Evolutionary conservation across 345 rosid species (phyloP).

Genomic region (Eucalyptus curtisii): DNA sequence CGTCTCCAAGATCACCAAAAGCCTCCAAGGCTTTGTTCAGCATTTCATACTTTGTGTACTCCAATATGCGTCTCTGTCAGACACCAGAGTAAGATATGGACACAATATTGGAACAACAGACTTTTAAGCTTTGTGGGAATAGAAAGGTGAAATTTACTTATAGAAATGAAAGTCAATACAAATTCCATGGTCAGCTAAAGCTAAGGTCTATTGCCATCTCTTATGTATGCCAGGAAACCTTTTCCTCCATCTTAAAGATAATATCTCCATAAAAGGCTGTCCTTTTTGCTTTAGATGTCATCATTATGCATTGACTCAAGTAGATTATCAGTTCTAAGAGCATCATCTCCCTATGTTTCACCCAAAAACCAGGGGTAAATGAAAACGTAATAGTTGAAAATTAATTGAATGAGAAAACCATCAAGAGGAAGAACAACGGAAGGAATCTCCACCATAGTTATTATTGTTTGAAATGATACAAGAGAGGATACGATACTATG

Average conservation of each 20-base stretch:
- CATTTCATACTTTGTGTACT: slow-evolving; percentile 84
- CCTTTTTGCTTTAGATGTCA: neutral
- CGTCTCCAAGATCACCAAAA: slow-evolving; percentile 86
- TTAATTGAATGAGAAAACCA: neutral
- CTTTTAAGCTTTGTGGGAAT: neutral
- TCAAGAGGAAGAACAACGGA: neutral
- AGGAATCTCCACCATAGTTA: neutral
- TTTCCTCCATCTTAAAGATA: neutral
- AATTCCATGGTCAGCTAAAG: neutral
- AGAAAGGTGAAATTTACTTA: neutral
- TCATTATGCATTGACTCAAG: neutral
- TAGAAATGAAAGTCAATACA: neutral
- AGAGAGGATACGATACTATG: neutral
- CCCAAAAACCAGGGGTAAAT: neutral
- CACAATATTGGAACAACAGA: neutral
- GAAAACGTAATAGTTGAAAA: neutral
- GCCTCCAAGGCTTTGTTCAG: slow-evolving; percentile 70
- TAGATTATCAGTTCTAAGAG: neutral
- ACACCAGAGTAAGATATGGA: neutral
- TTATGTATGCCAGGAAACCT: neutral
- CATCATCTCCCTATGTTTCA: neutral
- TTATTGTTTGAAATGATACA: neutral
- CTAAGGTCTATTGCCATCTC: neutral
- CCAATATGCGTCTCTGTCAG: slow-evolving; percentile 70
- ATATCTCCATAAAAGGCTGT: neutral